Percentiles rank a stretch among this genome's conserved stretches.
Evolutionary conservation across 192 early-diverging fungal genomes (phyloP).

Genomic region (Phycomyces blakesleeanus): DNA sequence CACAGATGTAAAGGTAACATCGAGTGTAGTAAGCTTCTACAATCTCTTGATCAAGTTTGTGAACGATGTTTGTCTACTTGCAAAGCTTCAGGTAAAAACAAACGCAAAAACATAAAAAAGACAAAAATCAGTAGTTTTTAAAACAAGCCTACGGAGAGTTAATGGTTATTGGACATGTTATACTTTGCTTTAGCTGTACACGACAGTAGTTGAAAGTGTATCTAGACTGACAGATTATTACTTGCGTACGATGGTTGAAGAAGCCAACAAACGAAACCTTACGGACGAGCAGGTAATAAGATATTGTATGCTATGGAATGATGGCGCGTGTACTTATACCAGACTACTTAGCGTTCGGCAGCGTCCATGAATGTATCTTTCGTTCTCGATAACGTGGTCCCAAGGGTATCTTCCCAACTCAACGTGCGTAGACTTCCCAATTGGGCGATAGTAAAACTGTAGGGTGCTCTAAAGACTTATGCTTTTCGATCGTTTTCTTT

Average conservation of each 20-base stretch:
- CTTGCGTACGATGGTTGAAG: slow-evolving; percentile 52
- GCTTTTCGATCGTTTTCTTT: not conserved
- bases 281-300: slow-evolving; percentile 43
- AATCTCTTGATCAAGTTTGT: slow-evolving; percentile 68
- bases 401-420: slow-evolving; percentile 53
- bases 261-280: slow-evolving; percentile 37
- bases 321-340: not conserved
- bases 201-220: slow-evolving; percentile 61
- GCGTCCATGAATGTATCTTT: slow-evolving; percentile 48
- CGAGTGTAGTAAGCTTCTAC: slow-evolving; percentile 67
- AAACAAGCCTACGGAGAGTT: not conserved
- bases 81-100: slow-evolving; percentile 60
- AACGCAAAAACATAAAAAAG: not conserved
- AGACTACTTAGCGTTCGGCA: slow-evolving; percentile 29
- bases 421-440: slow-evolving; percentile 33
- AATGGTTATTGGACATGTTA: not conserved
- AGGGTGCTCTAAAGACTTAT: not conserved
- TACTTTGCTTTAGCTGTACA: slow-evolving; percentile 60
- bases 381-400: slow-evolving; percentile 57
- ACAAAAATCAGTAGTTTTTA: not conserved
- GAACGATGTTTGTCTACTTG: slow-evolving; percentile 64
- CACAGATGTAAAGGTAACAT: slow-evolving; percentile 50
- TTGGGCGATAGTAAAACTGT: no score
- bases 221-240: slow-evolving; percentile 63
- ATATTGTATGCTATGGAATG: not conserved